Conservation (phyloP, 1,284 basidiomycete genomes). For the Ceratobasidium sp. region DNA sequence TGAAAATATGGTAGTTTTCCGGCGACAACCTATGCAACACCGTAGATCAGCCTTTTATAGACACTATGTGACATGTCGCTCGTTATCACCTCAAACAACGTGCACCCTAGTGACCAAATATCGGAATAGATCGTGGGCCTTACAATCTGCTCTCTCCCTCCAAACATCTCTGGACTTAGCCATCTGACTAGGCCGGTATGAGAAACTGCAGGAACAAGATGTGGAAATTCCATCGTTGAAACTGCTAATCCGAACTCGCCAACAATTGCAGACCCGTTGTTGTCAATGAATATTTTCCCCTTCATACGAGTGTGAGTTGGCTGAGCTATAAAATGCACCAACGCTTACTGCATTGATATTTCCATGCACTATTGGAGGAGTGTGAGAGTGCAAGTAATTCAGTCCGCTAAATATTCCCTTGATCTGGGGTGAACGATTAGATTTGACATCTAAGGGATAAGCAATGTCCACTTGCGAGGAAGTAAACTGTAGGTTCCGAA, state of each 20-base stretch:
- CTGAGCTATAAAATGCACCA: not conserved
- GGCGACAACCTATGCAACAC: not conserved
- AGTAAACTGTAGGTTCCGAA: no score
- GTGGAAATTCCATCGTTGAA: not conserved
- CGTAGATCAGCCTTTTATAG: no score
- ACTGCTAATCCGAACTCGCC: slow-evolving; percentile 21
- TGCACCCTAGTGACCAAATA: slow-evolving; percentile 22
- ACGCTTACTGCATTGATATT: slow-evolving; percentile 20
- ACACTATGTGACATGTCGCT: not conserved
- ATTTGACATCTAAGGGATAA: no score
- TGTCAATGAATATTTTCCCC: slow-evolving; percentile 15
- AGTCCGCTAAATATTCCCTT: slow-evolving; percentile 8
- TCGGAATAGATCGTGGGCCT: not conserved
- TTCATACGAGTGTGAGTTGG: not conserved
- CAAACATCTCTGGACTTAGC: slow-evolving; percentile 16
- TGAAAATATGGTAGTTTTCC: not conserved
- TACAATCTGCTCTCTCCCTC: no score
- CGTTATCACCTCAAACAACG: slow-evolving; percentile 3
- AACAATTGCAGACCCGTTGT: slow-evolving; percentile 3
- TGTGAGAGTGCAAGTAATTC: slow-evolving; percentile 25
- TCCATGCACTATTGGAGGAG: slow-evolving; percentile 33
- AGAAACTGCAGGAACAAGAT: slow-evolving; percentile 11
- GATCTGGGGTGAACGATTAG: no score
- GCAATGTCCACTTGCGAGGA: no score
- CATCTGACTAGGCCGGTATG: slow-evolving; percentile 7